Evolutionary conservation across 257 asterid species (phyloP).

Genomic region (Scutellaria baicalensis): DNA sequence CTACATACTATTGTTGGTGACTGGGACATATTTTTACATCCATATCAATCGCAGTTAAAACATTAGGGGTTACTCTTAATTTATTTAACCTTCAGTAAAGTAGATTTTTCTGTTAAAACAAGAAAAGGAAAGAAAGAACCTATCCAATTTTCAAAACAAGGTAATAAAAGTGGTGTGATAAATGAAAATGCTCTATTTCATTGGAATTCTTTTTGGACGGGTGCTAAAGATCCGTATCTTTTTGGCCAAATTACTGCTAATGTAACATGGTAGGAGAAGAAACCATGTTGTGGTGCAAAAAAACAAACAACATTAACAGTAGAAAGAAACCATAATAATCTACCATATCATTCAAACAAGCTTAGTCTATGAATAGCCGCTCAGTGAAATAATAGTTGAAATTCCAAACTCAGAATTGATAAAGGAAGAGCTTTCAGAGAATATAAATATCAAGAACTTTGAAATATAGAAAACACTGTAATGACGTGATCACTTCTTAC

Average conservation of each 20-base stretch:
- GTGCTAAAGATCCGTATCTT: background rate
- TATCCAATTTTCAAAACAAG: background rate
- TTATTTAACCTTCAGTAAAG: conserved; percentile 8
- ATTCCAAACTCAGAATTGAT: background rate
- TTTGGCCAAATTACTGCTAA: background rate
- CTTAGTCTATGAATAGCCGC: conserved; percentile 6
- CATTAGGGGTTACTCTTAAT: background rate
- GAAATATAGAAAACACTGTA: background rate
- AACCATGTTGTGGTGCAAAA: background rate
- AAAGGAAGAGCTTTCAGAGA: background rate
- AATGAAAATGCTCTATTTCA: conserved; percentile 1
- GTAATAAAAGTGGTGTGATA: background rate
- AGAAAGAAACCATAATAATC: background rate
- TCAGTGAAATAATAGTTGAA: background rate
- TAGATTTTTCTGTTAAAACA: conserved; percentile 5
- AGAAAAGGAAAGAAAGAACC: background rate
- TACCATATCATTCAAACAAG: background rate
- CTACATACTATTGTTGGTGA: conserved; percentile 1
- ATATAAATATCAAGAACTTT: background rate
- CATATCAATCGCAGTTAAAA: background rate
- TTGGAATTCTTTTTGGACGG: conserved; percentile 5
- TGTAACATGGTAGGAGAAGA: background rate
- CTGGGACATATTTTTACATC: background rate
- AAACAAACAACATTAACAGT: background rate
- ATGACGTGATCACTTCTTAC: conserved; percentile 41